These are phyloP conservation scores for Tetragonia tetragonoides DNA, from an alignment of 148 eudicot species.

Conservation along the genomic window DNA sequence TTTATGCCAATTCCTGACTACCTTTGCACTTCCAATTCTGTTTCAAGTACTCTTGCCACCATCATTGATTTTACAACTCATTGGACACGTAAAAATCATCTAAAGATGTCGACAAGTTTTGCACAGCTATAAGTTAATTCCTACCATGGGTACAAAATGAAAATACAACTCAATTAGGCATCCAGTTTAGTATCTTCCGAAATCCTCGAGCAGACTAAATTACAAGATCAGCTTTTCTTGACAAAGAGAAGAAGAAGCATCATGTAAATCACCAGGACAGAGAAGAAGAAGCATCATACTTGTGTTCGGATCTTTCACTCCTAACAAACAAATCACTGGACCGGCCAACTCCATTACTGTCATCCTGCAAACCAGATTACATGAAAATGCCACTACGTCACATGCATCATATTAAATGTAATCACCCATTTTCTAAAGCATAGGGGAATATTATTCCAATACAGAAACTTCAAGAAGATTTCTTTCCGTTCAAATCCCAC, in stretches of 20 bases:
- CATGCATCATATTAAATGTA: background rate
- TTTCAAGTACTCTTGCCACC: background rate
- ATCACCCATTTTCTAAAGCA: too few species aligned
- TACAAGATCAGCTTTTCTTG: background rate
- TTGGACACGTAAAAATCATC: background rate
- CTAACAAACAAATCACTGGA: slow-evolving; percentile 7
- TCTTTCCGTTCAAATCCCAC: too few species aligned
- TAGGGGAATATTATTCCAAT: too few species aligned
- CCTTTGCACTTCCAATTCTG: background rate
- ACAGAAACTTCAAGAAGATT: too few species aligned
- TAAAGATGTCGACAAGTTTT: background rate
- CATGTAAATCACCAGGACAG: slow-evolving; percentile 6
- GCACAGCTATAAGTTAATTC: background rate
- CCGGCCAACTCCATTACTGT: slow-evolving; percentile 14
- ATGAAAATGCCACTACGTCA: background rate
- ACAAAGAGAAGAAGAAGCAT: background rate
- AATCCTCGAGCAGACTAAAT: background rate
- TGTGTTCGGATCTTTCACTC: slow-evolving; percentile 15
- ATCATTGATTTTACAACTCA: background rate
- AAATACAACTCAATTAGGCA: too few species aligned
- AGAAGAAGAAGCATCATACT: slow-evolving; percentile 21
- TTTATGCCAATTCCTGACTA: background rate
- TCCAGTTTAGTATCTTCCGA: background rate
- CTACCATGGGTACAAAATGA: background rate
- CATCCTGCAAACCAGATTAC: slow-evolving; percentile 24